A percentile compares a stretch with the other conserved stretches of the same genome.
phyloP scores from a whole-genome alignment of 805 yeast species.

The Schwanniomyces occidentalis region DNA sequence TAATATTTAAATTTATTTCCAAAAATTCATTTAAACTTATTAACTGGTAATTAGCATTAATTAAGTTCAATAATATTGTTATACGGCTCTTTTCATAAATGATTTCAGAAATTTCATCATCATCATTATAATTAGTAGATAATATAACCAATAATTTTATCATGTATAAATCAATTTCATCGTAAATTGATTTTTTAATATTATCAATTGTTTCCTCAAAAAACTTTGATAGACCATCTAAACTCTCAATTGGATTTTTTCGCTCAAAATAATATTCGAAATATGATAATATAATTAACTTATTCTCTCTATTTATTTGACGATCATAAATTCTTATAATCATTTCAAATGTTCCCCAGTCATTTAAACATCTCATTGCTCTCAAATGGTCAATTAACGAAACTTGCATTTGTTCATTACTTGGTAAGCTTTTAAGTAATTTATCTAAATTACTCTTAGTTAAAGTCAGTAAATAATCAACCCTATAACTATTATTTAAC shows the following conservation, averaged over 20 bases:
- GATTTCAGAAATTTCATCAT: slow-evolving; percentile 1
- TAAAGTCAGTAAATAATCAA: slow-evolving; percentile 1
- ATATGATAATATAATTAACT: background rate
- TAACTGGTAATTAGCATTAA: slow-evolving; percentile 7
- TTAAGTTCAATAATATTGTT: slow-evolving; percentile 11
- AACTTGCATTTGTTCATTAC: background rate
- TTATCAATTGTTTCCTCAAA: background rate
- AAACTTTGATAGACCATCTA: background rate
- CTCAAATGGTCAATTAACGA: background rate
- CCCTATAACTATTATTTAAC: background rate
- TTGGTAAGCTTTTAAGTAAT: background rate
- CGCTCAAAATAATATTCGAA: slow-evolving; percentile 3
- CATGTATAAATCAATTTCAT: slow-evolving; percentile 5
- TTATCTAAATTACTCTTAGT: background rate
- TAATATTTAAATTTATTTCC: slow-evolving; percentile 1
- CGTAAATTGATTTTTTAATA: background rate
- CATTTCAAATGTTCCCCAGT: background rate
- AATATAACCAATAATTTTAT: slow-evolving; percentile 12
- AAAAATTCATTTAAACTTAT: background rate
- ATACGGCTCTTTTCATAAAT: slow-evolving; percentile 3
- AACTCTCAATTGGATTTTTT: background rate
- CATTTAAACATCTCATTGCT: background rate
- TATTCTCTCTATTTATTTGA: background rate
- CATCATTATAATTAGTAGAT: slow-evolving; percentile 10
- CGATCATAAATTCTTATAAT: slow-evolving; percentile 1